Evolutionary conservation across 441 rosid species (phyloP), one percentile per base, ranked within the genome.

Genomic region (Eruca vesicaria): DNA sequence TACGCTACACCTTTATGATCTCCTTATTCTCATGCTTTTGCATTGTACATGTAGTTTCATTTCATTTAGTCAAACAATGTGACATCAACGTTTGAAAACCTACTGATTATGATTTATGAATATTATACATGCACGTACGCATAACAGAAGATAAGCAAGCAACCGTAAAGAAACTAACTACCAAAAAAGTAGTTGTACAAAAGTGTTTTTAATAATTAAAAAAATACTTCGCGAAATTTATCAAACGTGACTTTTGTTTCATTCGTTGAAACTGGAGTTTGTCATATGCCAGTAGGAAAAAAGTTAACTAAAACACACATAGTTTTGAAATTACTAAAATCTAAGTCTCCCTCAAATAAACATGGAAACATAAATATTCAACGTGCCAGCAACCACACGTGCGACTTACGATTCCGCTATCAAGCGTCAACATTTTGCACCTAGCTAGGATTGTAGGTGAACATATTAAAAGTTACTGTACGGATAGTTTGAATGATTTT

Each of bases 391-490:
- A 78, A 72, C 77, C 61, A 78, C 81, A 78, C 77, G 77, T 78
- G 81, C 33, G 81, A 78, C 77, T 72, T 72, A 67, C 3, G 73
- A 21, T 53, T 71, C 32, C 29, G 59, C 28, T 66, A 76, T 70
- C 14, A 36, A 19, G 26, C 23, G 80, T 77, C 80, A 77, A 77
- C 63, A 66, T 48, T 60, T 72, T 66, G 36, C 65, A 72, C 77
- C 73, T 77, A 77, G 58, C 76, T 77, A 66, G 20, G 48, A 38
- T 77, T 78, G 36, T 78, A 66, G 80, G 80, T 66, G 77, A 71
- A 11, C 69, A 66, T 52, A 9, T 23, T 66, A 67, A 7, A 65
- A 3, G 0, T 43, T 32, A 65, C 57, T 45, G 33, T 58, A 18
- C 29, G 56, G 56, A 50, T 16, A 16, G 56, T 50, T 50, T 50